Conservation (phyloP, 805 yeast genomes). For the Sungouiella thailandica region DNA sequence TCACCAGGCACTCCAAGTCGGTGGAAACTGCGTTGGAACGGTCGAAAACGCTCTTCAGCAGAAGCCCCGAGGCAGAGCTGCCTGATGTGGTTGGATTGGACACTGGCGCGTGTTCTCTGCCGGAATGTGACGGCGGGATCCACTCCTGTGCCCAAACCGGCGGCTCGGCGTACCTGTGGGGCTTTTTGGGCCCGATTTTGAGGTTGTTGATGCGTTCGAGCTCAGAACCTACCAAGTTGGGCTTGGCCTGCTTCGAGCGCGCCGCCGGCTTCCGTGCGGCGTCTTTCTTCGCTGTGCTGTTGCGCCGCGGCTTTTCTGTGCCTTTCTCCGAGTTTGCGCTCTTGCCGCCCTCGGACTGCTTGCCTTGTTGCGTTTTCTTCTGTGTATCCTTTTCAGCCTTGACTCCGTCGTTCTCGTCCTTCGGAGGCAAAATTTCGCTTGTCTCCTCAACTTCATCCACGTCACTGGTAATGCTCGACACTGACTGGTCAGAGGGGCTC, state of each 20-base stretch:
- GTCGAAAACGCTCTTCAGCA: conserved; percentile 24
- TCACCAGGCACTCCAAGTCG: conserved; percentile 50
- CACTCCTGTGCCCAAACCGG: conserved; percentile 86
- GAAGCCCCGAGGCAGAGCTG: conserved; percentile 6
- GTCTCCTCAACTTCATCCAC: not conserved
- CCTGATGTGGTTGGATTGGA: not conserved
- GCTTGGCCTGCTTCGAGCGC: not conserved
- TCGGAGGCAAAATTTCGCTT: no score
- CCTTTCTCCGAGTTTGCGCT: not conserved
- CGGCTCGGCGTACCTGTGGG: conserved; percentile 55
- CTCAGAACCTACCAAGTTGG: conserved; percentile 13
- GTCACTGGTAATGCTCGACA: no score
- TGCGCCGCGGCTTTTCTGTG: not conserved
- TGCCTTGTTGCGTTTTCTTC: not conserved
- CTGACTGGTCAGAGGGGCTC: not conserved
- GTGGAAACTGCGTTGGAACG: conserved; percentile 26
- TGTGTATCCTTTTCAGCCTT: not conserved
- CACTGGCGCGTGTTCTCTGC: not conserved
- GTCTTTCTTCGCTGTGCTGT: not conserved
- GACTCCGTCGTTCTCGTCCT: not conserved
- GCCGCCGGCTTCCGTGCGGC: not conserved
- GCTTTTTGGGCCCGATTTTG: conserved; percentile 22
- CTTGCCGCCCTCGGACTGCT: not conserved
- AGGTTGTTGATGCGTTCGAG: conserved; percentile 20
- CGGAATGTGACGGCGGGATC: conserved; percentile 21